These are phyloP conservation scores for Gossypium ekmanianum DNA, from an alignment of 345 rosid species.

Conservation along the genomic window DNA sequence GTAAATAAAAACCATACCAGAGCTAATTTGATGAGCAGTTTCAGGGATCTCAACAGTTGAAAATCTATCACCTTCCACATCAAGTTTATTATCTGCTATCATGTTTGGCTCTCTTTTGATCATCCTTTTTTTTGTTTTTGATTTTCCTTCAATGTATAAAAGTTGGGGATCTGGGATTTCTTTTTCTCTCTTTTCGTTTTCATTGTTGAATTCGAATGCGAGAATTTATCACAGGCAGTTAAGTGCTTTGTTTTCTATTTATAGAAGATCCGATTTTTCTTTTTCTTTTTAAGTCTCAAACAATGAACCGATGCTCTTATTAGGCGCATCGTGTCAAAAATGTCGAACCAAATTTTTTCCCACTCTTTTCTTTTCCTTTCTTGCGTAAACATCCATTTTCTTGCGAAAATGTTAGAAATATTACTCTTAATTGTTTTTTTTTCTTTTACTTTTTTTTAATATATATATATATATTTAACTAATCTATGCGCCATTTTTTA, in stretches of 20 bases:
- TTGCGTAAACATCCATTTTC: neutral
- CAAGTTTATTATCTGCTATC: slow-evolving; percentile 11
- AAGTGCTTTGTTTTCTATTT: neutral
- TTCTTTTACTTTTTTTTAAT: too few species aligned
- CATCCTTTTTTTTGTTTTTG: slow-evolving; percentile 15
- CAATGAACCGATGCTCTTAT: neutral
- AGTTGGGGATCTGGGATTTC: slow-evolving; percentile 29
- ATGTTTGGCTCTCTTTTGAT: slow-evolving; percentile 21
- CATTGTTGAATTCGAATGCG: neutral
- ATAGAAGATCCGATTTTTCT: neutral
- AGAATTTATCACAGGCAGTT: neutral
- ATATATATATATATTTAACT: too few species aligned
- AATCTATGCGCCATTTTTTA: too few species aligned
- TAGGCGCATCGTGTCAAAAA: neutral
- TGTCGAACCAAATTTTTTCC: neutral
- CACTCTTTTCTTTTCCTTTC: neutral
- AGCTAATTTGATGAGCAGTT: slow-evolving; percentile 82
- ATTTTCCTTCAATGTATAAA: neutral
- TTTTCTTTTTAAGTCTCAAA: neutral
- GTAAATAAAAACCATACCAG: slow-evolving; percentile 34
- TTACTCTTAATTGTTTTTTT: too few species aligned
- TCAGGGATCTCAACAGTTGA: slow-evolving; percentile 43
- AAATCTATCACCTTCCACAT: slow-evolving; percentile 22
- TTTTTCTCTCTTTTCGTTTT: neutral
- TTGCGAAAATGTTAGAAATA: too few species aligned